Evolutionary conservation across 2,329 filamentous ascomycete genomes (phyloP), one percentile per base, ranked within the genome.

Genomic region (Pseudopyrenochaeta lycopersici): DNA sequence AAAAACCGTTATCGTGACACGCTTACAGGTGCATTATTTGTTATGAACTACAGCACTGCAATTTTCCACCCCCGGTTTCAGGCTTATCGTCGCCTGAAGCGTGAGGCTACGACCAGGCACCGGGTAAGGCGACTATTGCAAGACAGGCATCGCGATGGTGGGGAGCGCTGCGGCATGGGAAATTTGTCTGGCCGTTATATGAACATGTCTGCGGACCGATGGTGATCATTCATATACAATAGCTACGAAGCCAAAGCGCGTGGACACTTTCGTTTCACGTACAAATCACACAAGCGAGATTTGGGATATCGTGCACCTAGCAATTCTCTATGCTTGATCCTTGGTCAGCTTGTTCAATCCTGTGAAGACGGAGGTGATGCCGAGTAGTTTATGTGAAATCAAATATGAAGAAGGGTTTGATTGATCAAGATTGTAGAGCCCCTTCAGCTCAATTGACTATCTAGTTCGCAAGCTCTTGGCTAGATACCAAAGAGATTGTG

Each of bases 391-490:
- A 9, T 27, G 23, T 9, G 45, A 33, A 38, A 12, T 12, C 11
- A 32, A 32, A 12, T 31, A 14, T 36, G 29, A 31, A 32, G n/a
- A 36, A 45, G 46, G 47, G 44, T 51, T 27, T 58, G 20, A 46
- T 63, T 48, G 46, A 56, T 43, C 43, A 54, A 54, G 50, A 60
- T 58, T 52, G 56, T 40, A 55, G 49, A 47, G 23, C 52, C 32
- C 49, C 52, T 35, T 31, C 31, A 54, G 56, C 52, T 52, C 45
- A 60, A 62, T 36, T 45, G 41, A 46, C 59, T 56, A 57, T 51
- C 52, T 61, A 56, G 23, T 47, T 42, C 45, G 45, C 46, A 52
- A 54, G 32, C 35, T 46, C 50, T 39, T 47, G 36, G 42, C 42
- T 51, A 57, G 53, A 52, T 60, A 48, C 53, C 46, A 52, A 50